phyloP scores from a whole-genome alignment of 257 asterid species.

The Solanum ossicruentum region DNA sequence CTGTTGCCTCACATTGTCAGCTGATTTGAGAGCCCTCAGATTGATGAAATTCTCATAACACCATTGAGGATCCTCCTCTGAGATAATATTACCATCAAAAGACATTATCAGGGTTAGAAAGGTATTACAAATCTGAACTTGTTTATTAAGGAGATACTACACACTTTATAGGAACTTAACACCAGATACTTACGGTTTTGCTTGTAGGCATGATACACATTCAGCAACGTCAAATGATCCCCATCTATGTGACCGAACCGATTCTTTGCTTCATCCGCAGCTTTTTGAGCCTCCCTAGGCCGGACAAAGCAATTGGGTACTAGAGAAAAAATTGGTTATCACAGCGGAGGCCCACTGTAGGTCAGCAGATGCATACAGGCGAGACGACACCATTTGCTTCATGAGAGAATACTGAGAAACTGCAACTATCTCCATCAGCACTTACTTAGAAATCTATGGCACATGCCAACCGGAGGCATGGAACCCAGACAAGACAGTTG shows the following conservation, averaged over 20 bases:
- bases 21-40: slow-evolving; percentile 73
- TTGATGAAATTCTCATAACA: slow-evolving; percentile 86
- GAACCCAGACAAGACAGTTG: slow-evolving; percentile 82
- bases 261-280: slow-evolving; percentile 99
- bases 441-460: slow-evolving; percentile 79
- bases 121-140: background rate
- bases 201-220: slow-evolving; percentile 91
- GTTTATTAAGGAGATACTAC: background rate
- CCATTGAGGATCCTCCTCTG: slow-evolving; percentile 95
- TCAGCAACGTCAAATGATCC: slow-evolving; percentile 87
- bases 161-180: background rate
- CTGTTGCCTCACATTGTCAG: slow-evolving; percentile 92
- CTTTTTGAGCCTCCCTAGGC: slow-evolving; percentile 99
- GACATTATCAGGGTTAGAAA: slow-evolving; percentile 1
- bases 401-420: slow-evolving; percentile 98
- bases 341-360: slow-evolving; percentile 99
- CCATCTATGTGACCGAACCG: slow-evolving; percentile 95
- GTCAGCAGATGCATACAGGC: slow-evolving; percentile 99
- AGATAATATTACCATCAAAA: background rate
- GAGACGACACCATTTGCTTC: slow-evolving; percentile 95
- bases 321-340: slow-evolving; percentile 95
- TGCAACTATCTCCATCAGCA: slow-evolving; percentile 99
- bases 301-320: slow-evolving; percentile 99
- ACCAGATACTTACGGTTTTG: slow-evolving; percentile 56
- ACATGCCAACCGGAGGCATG: slow-evolving; percentile 82